phyloP scores from a whole-genome alignment of 257 asterid genomes.

The Gentiana straminea region DNA sequence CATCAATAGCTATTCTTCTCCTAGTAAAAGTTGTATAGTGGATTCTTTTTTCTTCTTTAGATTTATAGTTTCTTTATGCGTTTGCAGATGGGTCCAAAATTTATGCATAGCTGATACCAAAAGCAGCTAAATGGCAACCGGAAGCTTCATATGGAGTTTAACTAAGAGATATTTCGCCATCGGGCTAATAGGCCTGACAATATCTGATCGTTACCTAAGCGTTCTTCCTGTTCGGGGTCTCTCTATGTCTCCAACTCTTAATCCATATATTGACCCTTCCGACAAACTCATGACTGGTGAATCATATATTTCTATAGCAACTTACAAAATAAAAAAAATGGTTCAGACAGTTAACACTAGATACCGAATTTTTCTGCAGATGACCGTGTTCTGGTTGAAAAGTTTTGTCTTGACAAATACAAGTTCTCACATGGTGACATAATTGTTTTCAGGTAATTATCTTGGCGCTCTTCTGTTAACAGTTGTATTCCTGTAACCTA shows the following conservation, averaged over 20 bases:
- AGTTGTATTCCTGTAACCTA: neutral
- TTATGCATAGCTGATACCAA: slow-evolving; percentile 8
- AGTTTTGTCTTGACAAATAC: slow-evolving; percentile 66
- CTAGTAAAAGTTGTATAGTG: no score
- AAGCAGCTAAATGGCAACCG: slow-evolving; percentile 30
- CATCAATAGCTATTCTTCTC: no score
- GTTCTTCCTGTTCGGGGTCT: slow-evolving; percentile 64
- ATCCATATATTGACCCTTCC: slow-evolving; percentile 31
- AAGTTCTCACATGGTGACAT: slow-evolving; percentile 75
- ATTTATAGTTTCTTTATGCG: no score
- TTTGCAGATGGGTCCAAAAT: slow-evolving; percentile 4
- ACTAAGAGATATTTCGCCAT: slow-evolving; percentile 44
- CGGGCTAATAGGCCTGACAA: slow-evolving; percentile 53
- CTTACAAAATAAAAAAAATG: neutral
- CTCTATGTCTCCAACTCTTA: slow-evolving; percentile 86
- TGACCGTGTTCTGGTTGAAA: slow-evolving; percentile 71
- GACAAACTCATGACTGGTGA: slow-evolving; percentile 37
- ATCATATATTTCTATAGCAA: neutral
- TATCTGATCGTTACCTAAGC: slow-evolving; percentile 71
- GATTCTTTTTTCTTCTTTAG: no score
- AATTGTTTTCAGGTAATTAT: slow-evolving; percentile 60
- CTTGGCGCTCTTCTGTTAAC: neutral
- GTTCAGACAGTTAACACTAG: slow-evolving; percentile 1
- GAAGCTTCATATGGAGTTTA: slow-evolving; percentile 27
- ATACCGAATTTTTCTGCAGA: slow-evolving; percentile 26